A percentile compares a stretch with the other conserved stretches of the same genome.
Conservation (phyloP, 805 yeast species). For the Metschnikowia baotianmanensis region DNA sequence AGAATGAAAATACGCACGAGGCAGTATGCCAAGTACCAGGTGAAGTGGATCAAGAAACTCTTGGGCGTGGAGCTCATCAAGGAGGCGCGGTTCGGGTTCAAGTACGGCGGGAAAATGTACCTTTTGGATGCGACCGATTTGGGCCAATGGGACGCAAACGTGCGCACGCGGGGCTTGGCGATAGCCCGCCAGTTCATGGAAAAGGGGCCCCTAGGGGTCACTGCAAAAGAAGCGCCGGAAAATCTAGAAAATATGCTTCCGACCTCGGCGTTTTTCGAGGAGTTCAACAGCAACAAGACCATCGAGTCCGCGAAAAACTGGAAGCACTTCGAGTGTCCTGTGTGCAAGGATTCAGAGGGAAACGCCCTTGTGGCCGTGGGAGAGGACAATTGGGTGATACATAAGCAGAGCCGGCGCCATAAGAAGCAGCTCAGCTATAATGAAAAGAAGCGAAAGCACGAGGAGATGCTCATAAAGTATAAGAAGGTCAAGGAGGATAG, state of each 20-base stretch:
- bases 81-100: slow-evolving; percentile 44
- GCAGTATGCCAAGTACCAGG: slow-evolving; percentile 82
- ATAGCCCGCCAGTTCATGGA: slow-evolving; percentile 43
- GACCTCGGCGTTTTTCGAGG: slow-evolving; percentile 18
- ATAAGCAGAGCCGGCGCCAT: slow-evolving; percentile 68
- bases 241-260: slow-evolving; percentile 27
- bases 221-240: slow-evolving; percentile 28
- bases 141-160: slow-evolving; percentile 55
- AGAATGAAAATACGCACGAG: slow-evolving; percentile 83
- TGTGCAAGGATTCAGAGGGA: slow-evolving; percentile 58
- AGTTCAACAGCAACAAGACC: slow-evolving; percentile 38
- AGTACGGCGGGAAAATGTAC: slow-evolving; percentile 63
- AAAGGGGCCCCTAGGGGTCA: slow-evolving; percentile 28
- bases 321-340: slow-evolving; percentile 67
- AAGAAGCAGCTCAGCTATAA: slow-evolving; percentile 48
- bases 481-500: slow-evolving; percentile 15
- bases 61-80: slow-evolving; percentile 57
- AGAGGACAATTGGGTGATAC: slow-evolving; percentile 65
- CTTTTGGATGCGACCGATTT: slow-evolving; percentile 78
- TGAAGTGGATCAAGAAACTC: slow-evolving; percentile 83
- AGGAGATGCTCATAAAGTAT: slow-evolving; percentile 33
- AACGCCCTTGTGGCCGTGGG: slow-evolving; percentile 69
- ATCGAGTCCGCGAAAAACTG: slow-evolving; percentile 43
- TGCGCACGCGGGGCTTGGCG: slow-evolving; percentile 50
- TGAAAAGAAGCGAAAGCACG: slow-evolving; percentile 52